Evolutionary conservation across 768 basidiomycete genomes (phyloP).

Genomic region (Serpula lacrymans): DNA sequence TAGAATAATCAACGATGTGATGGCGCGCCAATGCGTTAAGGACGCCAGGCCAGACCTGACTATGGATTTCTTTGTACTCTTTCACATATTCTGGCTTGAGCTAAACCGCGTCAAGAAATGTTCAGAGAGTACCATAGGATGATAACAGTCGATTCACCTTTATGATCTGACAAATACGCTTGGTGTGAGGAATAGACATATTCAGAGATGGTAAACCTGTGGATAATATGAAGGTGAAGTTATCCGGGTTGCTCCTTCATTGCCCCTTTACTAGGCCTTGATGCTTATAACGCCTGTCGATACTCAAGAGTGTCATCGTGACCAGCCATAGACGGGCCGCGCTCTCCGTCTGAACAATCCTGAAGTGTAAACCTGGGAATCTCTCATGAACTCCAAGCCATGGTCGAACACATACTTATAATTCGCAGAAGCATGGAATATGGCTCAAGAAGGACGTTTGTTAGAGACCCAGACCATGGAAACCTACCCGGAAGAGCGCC

Average conservation of each 20-base stretch:
- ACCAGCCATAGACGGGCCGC: conserved; percentile 1
- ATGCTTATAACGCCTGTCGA: too few relatives aligned
- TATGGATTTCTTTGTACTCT: conserved; percentile 59
- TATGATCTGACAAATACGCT: conserved; percentile 71
- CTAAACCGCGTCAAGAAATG: too few relatives aligned
- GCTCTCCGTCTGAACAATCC: background rate
- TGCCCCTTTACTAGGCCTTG: too few relatives aligned
- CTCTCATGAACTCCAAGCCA: too few relatives aligned
- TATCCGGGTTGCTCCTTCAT: background rate
- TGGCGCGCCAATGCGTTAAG: conserved; percentile 58
- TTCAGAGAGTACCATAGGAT: background rate
- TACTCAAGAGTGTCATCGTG: too few relatives aligned
- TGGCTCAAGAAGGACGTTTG: too few relatives aligned
- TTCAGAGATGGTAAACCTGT: background rate
- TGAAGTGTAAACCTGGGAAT: too few relatives aligned
- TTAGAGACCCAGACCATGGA: too few relatives aligned
- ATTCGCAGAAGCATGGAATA: too few relatives aligned
- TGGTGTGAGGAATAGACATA: conserved; percentile 32
- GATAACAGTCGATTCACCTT: conserved; percentile 39
- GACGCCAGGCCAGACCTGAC: conserved; percentile 65
- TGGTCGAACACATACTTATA: too few relatives aligned
- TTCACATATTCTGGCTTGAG: conserved; percentile 49
- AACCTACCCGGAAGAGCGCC: too few relatives aligned
- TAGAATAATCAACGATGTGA: conserved; percentile 74
- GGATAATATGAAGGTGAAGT: background rate